These are phyloP conservation scores for Punica granatum DNA, from an alignment of 345 rosid species.

Conservation along the genomic window DNA sequence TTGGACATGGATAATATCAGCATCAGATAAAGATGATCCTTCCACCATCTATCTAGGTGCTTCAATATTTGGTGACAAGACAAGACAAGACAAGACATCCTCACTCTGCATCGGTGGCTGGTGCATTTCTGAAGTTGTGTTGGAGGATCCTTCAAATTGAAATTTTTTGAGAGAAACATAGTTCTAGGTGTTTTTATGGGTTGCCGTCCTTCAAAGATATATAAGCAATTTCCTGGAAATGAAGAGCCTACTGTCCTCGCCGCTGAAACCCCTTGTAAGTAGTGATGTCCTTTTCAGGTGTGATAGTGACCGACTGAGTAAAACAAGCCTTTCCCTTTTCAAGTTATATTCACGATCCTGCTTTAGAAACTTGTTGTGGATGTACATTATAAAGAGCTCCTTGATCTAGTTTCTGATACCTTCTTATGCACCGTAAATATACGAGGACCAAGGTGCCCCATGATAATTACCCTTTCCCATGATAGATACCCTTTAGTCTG, in stretches of 20 bases:
- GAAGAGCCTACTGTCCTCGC: constrained; percentile 69
- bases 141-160: not conserved
- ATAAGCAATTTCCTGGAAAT: constrained; percentile 32
- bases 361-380: not conserved
- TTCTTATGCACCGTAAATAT: not conserved
- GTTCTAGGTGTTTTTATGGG: constrained; percentile 29
- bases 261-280: constrained; percentile 70
- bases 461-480: not conserved
- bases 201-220: constrained; percentile 34
- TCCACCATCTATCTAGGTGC: too few species aligned
- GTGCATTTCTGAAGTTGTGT: not conserved
- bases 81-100: not conserved
- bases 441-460: not conserved
- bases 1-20: not conserved
- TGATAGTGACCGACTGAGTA: not conserved
- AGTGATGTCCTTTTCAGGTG: not conserved
- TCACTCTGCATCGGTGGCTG: not conserved
- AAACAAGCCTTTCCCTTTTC: not conserved
- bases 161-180: constrained; percentile 19
- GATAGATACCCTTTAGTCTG: not conserved
- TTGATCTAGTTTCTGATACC: not conserved
- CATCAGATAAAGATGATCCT: too few species aligned
- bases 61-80: too few species aligned
- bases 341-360: not conserved
- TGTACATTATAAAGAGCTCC: not conserved